phyloP scores from a whole-genome alignment of 2,329 filamentous ascomycete species.

The Colletotrichum noveboracense region DNA sequence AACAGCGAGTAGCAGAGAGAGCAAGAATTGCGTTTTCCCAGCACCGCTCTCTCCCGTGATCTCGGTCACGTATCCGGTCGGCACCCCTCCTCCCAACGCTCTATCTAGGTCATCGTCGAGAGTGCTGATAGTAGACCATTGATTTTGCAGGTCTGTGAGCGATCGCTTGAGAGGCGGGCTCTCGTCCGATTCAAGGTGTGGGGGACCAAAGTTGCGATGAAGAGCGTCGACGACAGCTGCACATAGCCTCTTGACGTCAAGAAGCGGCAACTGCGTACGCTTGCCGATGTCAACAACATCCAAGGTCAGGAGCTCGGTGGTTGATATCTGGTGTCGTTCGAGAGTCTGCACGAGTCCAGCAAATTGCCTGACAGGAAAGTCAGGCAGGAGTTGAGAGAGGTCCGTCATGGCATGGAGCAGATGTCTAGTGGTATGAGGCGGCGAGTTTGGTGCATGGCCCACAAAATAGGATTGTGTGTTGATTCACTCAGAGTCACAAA shows the following conservation, averaged over 20 bases:
- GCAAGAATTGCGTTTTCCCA: constrained; percentile 93
- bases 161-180: constrained; percentile 1
- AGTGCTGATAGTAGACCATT: constrained; percentile 72
- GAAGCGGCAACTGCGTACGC: constrained; percentile 80
- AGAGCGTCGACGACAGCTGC: constrained; percentile 71
- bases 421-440: background rate
- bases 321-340: constrained; percentile 78
- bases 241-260: constrained; percentile 78
- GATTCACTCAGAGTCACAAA: background rate
- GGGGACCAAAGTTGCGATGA: constrained; percentile 60
- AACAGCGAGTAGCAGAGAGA: constrained; percentile 81
- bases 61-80: constrained; percentile 82
- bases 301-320: constrained; percentile 84
- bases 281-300: constrained; percentile 84
- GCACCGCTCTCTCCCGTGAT: constrained; percentile 91
- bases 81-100: constrained; percentile 78
- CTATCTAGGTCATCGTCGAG: constrained; percentile 76
- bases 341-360: constrained; percentile 78
- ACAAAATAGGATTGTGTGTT: background rate
- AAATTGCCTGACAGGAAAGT: constrained; percentile 75
- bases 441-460: background rate
- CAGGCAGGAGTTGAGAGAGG: constrained; percentile 81
- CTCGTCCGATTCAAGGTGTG: background rate
- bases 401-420: constrained; percentile 71
- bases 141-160: constrained; percentile 8